Evolutionary conservation across 345 rosid genomes (phyloP), one percentile per base, ranked within the genome.

Genomic region (Syzygium aqueum): DNA sequence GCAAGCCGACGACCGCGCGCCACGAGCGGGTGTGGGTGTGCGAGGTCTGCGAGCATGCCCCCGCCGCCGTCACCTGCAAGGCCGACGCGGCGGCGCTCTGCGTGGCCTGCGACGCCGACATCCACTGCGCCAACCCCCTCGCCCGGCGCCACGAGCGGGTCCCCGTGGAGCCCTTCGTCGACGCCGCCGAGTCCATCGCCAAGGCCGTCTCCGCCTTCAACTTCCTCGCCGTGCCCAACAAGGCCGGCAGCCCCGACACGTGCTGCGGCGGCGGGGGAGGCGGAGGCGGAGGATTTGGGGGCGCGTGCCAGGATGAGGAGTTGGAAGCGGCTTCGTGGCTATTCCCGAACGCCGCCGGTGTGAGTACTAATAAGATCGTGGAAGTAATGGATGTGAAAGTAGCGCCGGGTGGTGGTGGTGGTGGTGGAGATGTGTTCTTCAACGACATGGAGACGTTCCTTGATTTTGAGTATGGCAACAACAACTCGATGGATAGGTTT

Each of bases 61-160:
- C 99, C 2, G 98, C 99, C 53, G 94, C 95, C 63, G 97, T 97
- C 87, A 95, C 97, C 52, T 97, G 99, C 93, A 95, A 95, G 92
- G 99, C 99, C 46, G 99, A 97, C 87, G 98, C 98, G 8, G 99
- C 99, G 14, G 91, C 95, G 0, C 94, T 97, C 65, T 97, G 99
- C 88, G 95, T 96, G 86, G 84, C 94, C 5, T 97, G 99, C 88
- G 99, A 97, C 86, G 92, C 93, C 27, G 99, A 97, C 86, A 97
- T 96, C 89, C 99, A 97, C 91, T 95, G 97, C 2, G 99, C 97
- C 8, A 97, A 97, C 73, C 98, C 99, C 21, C 92, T 97, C 61
- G 96, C 99, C 53, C 89, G 93, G 61, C 98, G 98, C 86, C 99
- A 97, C 82, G 98, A 96, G 89, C 95, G 98, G 13, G 92, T 89